These are phyloP conservation scores for Apiotrichum veenhuisii DNA, from an alignment of 1,284 basidiomycete genomes.

Conservation along the genomic window DNA sequence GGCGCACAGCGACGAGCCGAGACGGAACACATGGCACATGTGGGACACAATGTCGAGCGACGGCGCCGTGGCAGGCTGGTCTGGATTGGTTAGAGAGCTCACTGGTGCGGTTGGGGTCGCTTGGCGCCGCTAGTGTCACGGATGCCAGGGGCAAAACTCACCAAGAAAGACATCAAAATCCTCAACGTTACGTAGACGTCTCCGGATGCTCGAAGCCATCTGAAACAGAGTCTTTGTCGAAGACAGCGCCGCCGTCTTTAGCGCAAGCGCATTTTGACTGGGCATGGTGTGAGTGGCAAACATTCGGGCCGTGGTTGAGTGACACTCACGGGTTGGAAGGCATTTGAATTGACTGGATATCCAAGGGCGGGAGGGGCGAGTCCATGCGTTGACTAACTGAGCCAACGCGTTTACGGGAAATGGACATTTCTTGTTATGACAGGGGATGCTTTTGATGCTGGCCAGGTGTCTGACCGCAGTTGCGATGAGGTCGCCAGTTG, in stretches of 20 bases:
- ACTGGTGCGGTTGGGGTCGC: too few species aligned
- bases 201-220: conserved; percentile 42
- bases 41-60: conserved; percentile 67
- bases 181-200: conserved; percentile 41
- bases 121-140: too few species aligned
- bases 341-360: conserved; percentile 48
- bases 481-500: neutral
- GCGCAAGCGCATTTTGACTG: conserved; percentile 48
- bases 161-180: conserved; percentile 46
- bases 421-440: conserved; percentile 25
- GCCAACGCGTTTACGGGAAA: conserved; percentile 42
- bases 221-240: conserved; percentile 47
- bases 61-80: conserved; percentile 39
- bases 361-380: conserved; percentile 35
- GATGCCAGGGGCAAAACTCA: conserved; percentile 19
- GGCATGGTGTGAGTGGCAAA: conserved; percentile 6
- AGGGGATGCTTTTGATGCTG: neutral
- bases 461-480: neutral
- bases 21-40: conserved; percentile 87
- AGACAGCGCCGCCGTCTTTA: conserved; percentile 48
- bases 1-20: conserved; percentile 89
- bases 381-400: conserved; percentile 45
- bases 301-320: neutral
- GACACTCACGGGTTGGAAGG: conserved; percentile 45
- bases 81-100: conserved; percentile 24